Evolutionary conservation across 2,329 filamentous ascomycete species (phyloP).

Genomic region (Endoconidiophora laricicola): DNA sequence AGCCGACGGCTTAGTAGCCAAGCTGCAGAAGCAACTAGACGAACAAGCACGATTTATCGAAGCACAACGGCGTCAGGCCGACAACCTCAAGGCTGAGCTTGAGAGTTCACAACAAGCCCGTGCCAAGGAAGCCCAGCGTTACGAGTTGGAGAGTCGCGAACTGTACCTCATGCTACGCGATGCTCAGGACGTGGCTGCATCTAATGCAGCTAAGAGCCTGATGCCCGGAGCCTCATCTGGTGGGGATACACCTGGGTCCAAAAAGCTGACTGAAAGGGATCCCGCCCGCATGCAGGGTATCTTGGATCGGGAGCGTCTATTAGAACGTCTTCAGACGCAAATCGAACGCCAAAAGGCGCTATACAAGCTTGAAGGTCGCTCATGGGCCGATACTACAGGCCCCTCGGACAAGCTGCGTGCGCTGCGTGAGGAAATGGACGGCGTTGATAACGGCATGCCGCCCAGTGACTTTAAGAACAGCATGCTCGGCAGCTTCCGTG

Average conservation of each 20-base stretch:
- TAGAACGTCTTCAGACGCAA: slow-evolving; percentile 88
- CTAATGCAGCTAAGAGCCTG: slow-evolving; percentile 47
- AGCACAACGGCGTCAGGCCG: slow-evolving; percentile 69
- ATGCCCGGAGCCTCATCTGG: slow-evolving; percentile 15
- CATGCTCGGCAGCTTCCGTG: slow-evolving; percentile 55
- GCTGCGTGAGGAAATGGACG: slow-evolving; percentile 87
- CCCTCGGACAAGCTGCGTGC: slow-evolving; percentile 87
- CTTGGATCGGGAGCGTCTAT: slow-evolving; percentile 76
- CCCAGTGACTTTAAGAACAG: slow-evolving; percentile 46
- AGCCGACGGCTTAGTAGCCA: slow-evolving; percentile 82
- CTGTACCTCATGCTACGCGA: slow-evolving; percentile 96
- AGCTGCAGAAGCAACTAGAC: slow-evolving; percentile 83
- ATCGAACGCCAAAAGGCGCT: slow-evolving; percentile 95
- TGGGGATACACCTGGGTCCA: slow-evolving; percentile 26
- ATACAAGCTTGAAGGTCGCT: slow-evolving; percentile 86
- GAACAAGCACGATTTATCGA: slow-evolving; percentile 86
- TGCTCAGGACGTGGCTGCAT: slow-evolving; percentile 87
- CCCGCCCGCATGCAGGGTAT: slow-evolving; percentile 77
- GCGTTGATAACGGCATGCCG: slow-evolving; percentile 29
- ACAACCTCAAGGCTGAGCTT: slow-evolving; percentile 76
- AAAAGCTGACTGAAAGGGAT: slow-evolving; percentile 41
- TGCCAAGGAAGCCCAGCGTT: slow-evolving; percentile 80
- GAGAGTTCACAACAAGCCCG: slow-evolving; percentile 72
- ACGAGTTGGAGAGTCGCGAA: slow-evolving; percentile 90
- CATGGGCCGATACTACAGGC: slow-evolving; percentile 66